phyloP scores from a whole-genome alignment of 164 flowering plant species.

The Liquidambar formosana region DNA sequence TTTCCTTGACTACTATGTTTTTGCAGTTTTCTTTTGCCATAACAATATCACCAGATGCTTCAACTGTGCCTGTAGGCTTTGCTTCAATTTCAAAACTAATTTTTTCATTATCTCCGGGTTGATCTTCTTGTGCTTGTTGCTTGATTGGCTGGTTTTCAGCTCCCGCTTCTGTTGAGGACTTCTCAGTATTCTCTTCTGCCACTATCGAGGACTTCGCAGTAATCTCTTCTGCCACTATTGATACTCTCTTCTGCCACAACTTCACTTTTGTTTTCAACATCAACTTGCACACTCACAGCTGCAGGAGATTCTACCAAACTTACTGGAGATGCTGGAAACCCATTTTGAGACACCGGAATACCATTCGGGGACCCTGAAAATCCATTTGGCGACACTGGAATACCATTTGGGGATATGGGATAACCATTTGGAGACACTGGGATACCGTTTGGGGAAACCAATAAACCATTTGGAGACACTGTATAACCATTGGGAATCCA shows the following conservation, averaged over 20 bases:
- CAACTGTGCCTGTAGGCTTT: slow-evolving; percentile 17
- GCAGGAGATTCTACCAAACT: slow-evolving; percentile 36
- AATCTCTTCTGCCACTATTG: too few relatives aligned
- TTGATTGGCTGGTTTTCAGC: slow-evolving; percentile 21
- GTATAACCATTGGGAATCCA: slow-evolving; percentile 75
- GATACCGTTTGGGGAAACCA: slow-evolving; percentile 42
- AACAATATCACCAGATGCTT: slow-evolving; percentile 12
- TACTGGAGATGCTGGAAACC: slow-evolving; percentile 23
- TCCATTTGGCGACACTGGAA: slow-evolving; percentile 37
- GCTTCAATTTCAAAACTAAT: slow-evolving; percentile 25
- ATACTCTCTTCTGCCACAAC: slow-evolving; percentile 24
- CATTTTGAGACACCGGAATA: slow-evolving; percentile 30
- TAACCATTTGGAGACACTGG: slow-evolving; percentile 37
- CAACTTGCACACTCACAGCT: slow-evolving; percentile 28
- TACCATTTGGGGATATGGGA: slow-evolving; percentile 45
- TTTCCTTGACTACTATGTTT: slow-evolving; percentile 26
- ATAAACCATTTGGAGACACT: slow-evolving; percentile 51
- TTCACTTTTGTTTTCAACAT: slow-evolving; percentile 26
- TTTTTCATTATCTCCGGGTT: slow-evolving; percentile 25
- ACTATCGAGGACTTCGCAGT: slow-evolving; percentile 18
- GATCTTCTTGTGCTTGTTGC: slow-evolving; percentile 17
- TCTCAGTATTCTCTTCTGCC: slow-evolving; percentile 26
- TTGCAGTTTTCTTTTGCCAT: slow-evolving; percentile 26
- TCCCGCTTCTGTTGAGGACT: slow-evolving; percentile 17
- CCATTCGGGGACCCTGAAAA: slow-evolving; percentile 29